Evolutionary conservation across 306 rosid species (phyloP).

Genomic region (Herpetospermum pedunculosum): DNA sequence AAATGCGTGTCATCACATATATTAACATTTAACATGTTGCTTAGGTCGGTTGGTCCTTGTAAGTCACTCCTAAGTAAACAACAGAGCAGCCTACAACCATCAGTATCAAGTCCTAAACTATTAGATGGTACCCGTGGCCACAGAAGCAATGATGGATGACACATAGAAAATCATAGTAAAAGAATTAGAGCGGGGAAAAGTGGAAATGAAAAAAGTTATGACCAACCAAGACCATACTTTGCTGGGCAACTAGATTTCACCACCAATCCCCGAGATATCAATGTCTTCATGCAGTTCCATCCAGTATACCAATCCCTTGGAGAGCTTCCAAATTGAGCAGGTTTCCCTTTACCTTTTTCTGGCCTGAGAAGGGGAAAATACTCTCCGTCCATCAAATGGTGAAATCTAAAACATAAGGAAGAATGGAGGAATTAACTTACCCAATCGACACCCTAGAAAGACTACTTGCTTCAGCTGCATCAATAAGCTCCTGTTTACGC

Average conservation of each 20-base stretch:
- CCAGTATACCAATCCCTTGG: conserved; percentile 84
- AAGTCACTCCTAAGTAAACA: background rate
- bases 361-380: conserved; percentile 39
- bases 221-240: conserved; percentile 40
- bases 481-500: conserved; percentile 84
- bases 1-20: background rate
- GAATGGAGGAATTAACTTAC: conserved; percentile 30
- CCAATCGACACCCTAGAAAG: conserved; percentile 68
- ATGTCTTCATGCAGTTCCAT: conserved; percentile 82
- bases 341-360: conserved; percentile 78
- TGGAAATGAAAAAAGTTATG: background rate
- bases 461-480: conserved; percentile 91
- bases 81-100: background rate
- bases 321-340: conserved; percentile 48
- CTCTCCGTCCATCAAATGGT: conserved; percentile 5
- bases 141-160: background rate
- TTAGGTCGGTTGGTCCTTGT: background rate
- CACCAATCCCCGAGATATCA: conserved; percentile 64
- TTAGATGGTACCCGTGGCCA: background rate
- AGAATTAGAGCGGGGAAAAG: background rate
- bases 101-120: background rate
- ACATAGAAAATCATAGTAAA: background rate
- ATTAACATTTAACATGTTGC: background rate
- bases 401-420: background rate
- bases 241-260: conserved; percentile 87